These are phyloP conservation scores for Epichloe uncinata DNA, from an alignment of 2,329 filamentous ascomycete species.

Conservation along the genomic window DNA sequence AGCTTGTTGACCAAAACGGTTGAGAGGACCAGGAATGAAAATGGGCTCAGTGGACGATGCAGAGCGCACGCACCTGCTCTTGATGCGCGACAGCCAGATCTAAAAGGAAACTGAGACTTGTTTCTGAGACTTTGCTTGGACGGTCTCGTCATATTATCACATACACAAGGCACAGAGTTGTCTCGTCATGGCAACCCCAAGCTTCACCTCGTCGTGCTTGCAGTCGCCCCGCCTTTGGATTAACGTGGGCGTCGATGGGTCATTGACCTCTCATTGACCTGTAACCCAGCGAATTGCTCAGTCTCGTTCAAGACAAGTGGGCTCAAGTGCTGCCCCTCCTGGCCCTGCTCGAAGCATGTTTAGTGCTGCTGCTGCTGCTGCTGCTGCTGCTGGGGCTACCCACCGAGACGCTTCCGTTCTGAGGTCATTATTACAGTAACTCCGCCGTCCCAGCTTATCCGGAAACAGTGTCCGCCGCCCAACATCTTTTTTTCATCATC, in stretches of 20 bases:
- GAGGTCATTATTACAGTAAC: conserved; percentile 8
- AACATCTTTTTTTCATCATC: conserved; percentile 4
- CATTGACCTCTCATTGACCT: background rate
- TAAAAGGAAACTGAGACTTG: background rate
- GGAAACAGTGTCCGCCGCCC: conserved; percentile 3
- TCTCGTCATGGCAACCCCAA: background rate
- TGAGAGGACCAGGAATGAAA: background rate
- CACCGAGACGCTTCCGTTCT: background rate
- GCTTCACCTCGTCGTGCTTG: no score
- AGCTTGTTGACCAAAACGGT: no score
- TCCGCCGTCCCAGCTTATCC: conserved; percentile 9
- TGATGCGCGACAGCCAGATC: background rate
- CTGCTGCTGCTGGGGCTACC: background rate
- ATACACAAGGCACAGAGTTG: background rate
- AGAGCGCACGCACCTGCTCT: background rate
- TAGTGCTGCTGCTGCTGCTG: background rate
- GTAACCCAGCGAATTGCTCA: background rate
- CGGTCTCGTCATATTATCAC: background rate
- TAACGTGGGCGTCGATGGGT: no score
- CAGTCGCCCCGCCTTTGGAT: background rate
- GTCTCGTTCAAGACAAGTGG: no score
- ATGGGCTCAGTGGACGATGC: background rate
- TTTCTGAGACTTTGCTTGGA: background rate
- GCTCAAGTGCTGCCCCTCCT: no score
- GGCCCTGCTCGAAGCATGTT: background rate